Evolutionary conservation across 768 basidiomycete genomes (phyloP), one percentile per base, ranked within the genome.

Genomic region (Suillus decipiens): DNA sequence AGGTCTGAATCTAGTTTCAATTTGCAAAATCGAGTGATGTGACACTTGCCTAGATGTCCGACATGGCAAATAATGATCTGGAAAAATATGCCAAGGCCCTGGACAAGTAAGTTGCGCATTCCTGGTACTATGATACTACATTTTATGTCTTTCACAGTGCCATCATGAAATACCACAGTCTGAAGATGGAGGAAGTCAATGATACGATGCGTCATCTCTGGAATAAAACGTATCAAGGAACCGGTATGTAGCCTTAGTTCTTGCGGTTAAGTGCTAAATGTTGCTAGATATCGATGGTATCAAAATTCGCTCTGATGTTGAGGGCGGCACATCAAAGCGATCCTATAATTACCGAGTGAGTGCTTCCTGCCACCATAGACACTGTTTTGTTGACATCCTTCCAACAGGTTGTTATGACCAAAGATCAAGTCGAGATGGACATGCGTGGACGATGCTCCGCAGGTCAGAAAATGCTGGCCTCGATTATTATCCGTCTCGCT

Each of bases 161-260:
- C 47, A 99, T 99, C 75, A 97, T 99, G 93, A 94, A 93, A 76
- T 99, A 98, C 71, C 97, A 99, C 71, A 80, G 88, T 15, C 82
- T 97, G 69, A 99, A 99, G 78, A 97, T 99, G 97, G 94, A 96
- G 75, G 97, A 99, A 80, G 95, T 99, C 70, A 99, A 99, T 71
- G 95, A 97, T 70, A 96, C 90, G 15, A 96, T 99, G 87, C 90
- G 90, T 55, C 94, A 97, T 71, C 75, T 99, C 4, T 99, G 97
- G 97, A 96, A 95, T 73, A 96, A 95, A 78, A 99, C 96, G 0
- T 99, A 99, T 76, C 96, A 99, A 74, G 96, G 96, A 68, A 98
- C 96, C 63, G 95, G 96, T 95, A 64, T 57, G 84, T 68, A 61
- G 31, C 28, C 47, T 61, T 57, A 65, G 60, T 14, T 12, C 42